These are phyloP conservation scores for Thermomucor indicae-seudaticae DNA, from an alignment of 371 early-diverging fungal genomes.

Conservation along the genomic window DNA sequence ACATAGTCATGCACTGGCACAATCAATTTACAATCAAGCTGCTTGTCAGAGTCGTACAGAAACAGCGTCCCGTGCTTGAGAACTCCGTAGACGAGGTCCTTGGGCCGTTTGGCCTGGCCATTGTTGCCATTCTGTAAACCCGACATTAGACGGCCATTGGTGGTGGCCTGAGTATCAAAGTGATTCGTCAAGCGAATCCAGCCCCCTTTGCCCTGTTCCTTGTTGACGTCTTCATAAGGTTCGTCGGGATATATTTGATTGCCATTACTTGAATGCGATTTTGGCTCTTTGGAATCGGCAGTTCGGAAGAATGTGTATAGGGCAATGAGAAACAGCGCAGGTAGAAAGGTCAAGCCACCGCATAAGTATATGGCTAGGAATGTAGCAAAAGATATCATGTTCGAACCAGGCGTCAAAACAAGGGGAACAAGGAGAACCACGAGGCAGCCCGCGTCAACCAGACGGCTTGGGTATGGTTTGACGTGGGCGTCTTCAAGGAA, in stretches of 20 bases:
- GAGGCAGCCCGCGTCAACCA: no score
- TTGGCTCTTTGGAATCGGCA: background rate
- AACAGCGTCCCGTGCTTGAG: constrained; percentile 77
- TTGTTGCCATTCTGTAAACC: constrained; percentile 16
- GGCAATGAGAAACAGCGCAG: constrained; percentile 10
- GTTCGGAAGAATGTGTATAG: constrained; percentile 5
- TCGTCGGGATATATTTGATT: constrained; percentile 6
- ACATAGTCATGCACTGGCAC: constrained; percentile 65
- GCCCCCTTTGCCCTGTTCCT: constrained; percentile 24
- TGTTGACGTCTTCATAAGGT: constrained; percentile 5
- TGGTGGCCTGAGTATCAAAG: constrained; percentile 12
- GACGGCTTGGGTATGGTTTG: no score
- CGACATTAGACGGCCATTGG: constrained; percentile 19
- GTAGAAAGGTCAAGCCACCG: constrained; percentile 33
- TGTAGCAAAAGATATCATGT: no score
- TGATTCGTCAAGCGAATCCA: constrained; percentile 33
- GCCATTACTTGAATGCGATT: background rate
- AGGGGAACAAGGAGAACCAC: no score
- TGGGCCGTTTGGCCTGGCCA: constrained; percentile 14
- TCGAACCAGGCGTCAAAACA: no score
- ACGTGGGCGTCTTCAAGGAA: no score
- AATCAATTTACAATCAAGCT: constrained; percentile 70
- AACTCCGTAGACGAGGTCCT: constrained; percentile 60
- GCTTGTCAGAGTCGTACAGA: constrained; percentile 73
- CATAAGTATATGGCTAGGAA: constrained; percentile 20